These are phyloP conservation scores for Fusarium foetens DNA, from an alignment of 2,329 filamentous ascomycete genomes.

Conservation along the genomic window DNA sequence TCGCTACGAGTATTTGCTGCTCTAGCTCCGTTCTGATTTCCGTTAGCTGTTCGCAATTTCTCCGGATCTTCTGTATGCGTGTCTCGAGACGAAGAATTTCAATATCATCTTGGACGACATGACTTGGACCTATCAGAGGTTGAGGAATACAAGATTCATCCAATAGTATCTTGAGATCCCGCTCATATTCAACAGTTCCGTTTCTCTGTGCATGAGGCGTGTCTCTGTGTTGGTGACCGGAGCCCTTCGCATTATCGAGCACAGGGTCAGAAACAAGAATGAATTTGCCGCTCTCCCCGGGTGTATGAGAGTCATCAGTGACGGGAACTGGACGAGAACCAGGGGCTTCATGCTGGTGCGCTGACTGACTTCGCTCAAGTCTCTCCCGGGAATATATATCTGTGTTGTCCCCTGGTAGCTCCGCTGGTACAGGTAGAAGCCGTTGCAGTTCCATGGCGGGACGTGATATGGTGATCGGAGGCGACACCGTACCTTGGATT, in stretches of 20 bases:
- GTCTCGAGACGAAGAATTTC: background rate
- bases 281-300: background rate
- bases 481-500: background rate
- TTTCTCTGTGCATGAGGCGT: background rate
- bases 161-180: too few species aligned
- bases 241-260: too few species aligned
- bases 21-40: background rate
- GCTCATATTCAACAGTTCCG: background rate
- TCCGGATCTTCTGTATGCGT: background rate
- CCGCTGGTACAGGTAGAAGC: background rate
- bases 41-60: background rate
- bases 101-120: background rate
- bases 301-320: background rate
- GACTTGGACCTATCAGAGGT: background rate
- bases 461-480: background rate
- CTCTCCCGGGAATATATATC: background rate
- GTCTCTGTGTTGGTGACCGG: background rate
- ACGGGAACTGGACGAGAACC: conserved; percentile 1
- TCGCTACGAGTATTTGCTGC: background rate
- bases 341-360: background rate
- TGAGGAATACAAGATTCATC: background rate
- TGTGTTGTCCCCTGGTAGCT: background rate
- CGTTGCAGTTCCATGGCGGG: background rate
- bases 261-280: background rate
- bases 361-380: background rate